phyloP scores from a whole-genome alignment of 129 eudicot genomes.

The Rutidosis leptorrhynchoides region DNA sequence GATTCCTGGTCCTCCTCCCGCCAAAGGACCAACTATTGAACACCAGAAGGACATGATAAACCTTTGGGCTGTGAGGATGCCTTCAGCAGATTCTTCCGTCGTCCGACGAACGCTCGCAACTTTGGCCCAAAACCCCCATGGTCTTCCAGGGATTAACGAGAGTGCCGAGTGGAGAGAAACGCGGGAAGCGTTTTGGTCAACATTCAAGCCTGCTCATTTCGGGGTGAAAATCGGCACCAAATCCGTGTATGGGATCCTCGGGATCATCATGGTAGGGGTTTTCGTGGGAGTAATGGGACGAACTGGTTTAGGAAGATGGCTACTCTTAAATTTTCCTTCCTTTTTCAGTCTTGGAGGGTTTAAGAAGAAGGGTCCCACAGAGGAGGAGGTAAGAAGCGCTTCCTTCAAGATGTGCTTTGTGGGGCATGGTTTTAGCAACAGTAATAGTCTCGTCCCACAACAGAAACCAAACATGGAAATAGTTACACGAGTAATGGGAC shows the following conservation, averaged over 20 bases:
- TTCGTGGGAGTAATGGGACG: slow-evolving; percentile 61
- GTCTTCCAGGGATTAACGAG: slow-evolving; percentile 78
- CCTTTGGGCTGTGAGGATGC: slow-evolving; percentile 83
- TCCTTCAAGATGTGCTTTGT: slow-evolving; percentile 91
- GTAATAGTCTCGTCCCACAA: slow-evolving; percentile 37
- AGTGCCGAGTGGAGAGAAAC: slow-evolving; percentile 43
- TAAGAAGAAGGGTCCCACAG: slow-evolving; percentile 84
- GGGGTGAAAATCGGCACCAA: slow-evolving; percentile 77
- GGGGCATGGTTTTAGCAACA: slow-evolving; percentile 68
- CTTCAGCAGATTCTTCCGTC: slow-evolving; percentile 81
- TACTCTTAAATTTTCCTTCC: slow-evolving; percentile 70
- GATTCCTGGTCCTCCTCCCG: slow-evolving; percentile 84
- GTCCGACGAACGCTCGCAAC: slow-evolving; percentile 70
- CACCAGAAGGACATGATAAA: slow-evolving; percentile 69
- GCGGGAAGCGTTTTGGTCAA: slow-evolving; percentile 73
- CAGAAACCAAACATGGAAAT: slow-evolving; percentile 61
- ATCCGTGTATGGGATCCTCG: slow-evolving; percentile 47
- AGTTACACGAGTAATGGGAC: slow-evolving; percentile 43
- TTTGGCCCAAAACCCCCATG: slow-evolving; percentile 67
- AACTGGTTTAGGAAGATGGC: slow-evolving; percentile 70
- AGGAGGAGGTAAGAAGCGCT: slow-evolving; percentile 85
- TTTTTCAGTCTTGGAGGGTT: slow-evolving; percentile 73
- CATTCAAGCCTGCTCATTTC: slow-evolving; percentile 84
- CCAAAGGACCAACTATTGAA: slow-evolving; percentile 69
- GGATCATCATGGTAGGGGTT: slow-evolving; percentile 52